Percentiles rank a stretch among this genome's conserved stretches.
Evolutionary conservation across 1,284 basidiomycete species (phyloP).

Genomic region (Puccinia polysora): DNA sequence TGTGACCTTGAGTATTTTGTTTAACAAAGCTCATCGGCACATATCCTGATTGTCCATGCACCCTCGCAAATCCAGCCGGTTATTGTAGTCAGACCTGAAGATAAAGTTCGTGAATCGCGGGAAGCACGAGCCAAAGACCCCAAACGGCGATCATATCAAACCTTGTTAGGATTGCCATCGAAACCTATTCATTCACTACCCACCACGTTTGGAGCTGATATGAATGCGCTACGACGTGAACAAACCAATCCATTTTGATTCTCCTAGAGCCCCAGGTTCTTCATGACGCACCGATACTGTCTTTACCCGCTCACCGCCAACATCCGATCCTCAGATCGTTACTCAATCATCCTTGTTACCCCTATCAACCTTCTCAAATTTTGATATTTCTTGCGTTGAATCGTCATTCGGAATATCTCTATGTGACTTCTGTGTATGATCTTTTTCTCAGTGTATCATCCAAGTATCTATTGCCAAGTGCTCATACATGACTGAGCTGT

Average conservation of each 20-base stretch:
- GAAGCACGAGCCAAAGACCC: slow-evolving; percentile 42
- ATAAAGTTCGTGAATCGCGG: slow-evolving; percentile 29
- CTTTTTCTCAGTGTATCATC: too few relatives aligned
- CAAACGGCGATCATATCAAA: slow-evolving; percentile 41
- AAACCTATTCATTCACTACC: slow-evolving; percentile 7
- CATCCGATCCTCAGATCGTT: too few relatives aligned
- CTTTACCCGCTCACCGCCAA: too few relatives aligned
- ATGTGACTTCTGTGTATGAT: too few relatives aligned
- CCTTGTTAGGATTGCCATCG: slow-evolving; percentile 18
- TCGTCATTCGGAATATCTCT: too few relatives aligned
- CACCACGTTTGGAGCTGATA: slow-evolving; percentile 5
- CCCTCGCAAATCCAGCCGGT: slow-evolving; percentile 16
- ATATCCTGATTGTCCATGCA: neutral
- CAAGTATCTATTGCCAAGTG: too few relatives aligned
- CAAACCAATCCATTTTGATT: slow-evolving; percentile 25
- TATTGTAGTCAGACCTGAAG: slow-evolving; percentile 40
- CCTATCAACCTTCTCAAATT: too few relatives aligned
- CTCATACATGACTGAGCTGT: too few relatives aligned
- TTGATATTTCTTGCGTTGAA: too few relatives aligned
- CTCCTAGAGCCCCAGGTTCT: too few relatives aligned
- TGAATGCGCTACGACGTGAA: slow-evolving; percentile 20
- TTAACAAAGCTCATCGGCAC: neutral
- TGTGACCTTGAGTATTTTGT: neutral
- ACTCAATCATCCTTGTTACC: too few relatives aligned
- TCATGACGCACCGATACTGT: too few relatives aligned